Evolutionary conservation across 2,329 filamentous ascomycete species (phyloP).

Genomic region (Verticillium tricorpus): DNA sequence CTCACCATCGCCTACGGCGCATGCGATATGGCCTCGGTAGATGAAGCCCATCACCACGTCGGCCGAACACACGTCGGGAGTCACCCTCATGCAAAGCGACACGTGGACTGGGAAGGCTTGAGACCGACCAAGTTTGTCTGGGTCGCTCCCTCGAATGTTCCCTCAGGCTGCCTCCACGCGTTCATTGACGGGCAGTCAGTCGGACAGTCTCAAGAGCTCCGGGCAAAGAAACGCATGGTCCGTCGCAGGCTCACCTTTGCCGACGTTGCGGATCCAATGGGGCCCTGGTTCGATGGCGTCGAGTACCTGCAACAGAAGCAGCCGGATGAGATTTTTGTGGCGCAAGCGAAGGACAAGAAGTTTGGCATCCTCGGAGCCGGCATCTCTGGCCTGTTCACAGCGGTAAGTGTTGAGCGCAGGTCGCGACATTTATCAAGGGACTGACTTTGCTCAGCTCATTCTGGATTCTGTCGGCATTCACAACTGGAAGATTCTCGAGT

Average conservation of each 20-base stretch:
- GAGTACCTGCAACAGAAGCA: slow-evolving; percentile 19
- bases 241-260: slow-evolving; percentile 10
- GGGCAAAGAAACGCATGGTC: slow-evolving; percentile 7
- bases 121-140: slow-evolving; percentile 18
- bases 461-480: slow-evolving; percentile 38
- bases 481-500: slow-evolving; percentile 40
- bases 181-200: slow-evolving; percentile 14
- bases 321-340: slow-evolving; percentile 15
- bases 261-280: slow-evolving; percentile 12
- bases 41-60: slow-evolving; percentile 11
- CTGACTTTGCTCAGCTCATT: slow-evolving; percentile 19
- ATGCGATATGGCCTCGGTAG: slow-evolving; percentile 4
- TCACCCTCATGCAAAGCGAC: slow-evolving; percentile 17
- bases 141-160: slow-evolving; percentile 8
- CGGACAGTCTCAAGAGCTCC: slow-evolving; percentile 14
- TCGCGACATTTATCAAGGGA: neutral
- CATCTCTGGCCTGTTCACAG: slow-evolving; percentile 27
- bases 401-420: slow-evolving; percentile 9
- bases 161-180: slow-evolving; percentile 15
- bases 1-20: slow-evolving; percentile 14
- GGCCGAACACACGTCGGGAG: slow-evolving; percentile 16
- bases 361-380: slow-evolving; percentile 32
- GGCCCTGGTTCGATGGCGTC: slow-evolving; percentile 20
- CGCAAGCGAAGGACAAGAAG: slow-evolving; percentile 17
- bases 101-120: slow-evolving; percentile 10